These are phyloP conservation scores for Podospora pseudoanserina DNA, from an alignment of 495 filamentous ascomycete species.

Conservation along the genomic window DNA sequence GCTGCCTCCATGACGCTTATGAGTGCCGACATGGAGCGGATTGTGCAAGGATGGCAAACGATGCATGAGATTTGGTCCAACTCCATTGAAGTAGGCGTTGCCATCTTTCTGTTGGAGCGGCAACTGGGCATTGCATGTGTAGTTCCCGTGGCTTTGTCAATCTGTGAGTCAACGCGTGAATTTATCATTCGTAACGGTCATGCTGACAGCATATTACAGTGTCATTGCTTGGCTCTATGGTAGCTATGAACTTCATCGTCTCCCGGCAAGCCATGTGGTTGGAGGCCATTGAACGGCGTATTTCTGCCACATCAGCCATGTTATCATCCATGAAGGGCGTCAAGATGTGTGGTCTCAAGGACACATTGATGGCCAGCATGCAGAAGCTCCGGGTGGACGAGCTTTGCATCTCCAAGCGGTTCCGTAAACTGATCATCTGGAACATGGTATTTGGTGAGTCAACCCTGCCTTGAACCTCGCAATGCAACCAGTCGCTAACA, in stretches of 20 bases:
- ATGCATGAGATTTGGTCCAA: conserved; percentile 50
- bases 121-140: conserved; percentile 54
- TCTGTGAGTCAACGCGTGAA: conserved; percentile 33
- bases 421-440: conserved; percentile 46
- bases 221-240: conserved; percentile 27
- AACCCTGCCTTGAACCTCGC: neutral
- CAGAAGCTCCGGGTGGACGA: conserved; percentile 58
- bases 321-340: conserved; percentile 59
- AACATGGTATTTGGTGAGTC: conserved; percentile 31
- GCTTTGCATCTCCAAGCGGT: conserved; percentile 53
- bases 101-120: conserved; percentile 53
- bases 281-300: conserved; percentile 49
- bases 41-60: conserved; percentile 34
- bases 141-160: conserved; percentile 50
- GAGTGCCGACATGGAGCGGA: conserved; percentile 49
- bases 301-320: conserved; percentile 52
- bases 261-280: conserved; percentile 51
- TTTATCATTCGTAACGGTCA: neutral
- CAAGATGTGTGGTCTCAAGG: conserved; percentile 57
- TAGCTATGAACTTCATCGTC: conserved; percentile 45
- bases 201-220: conserved; percentile 11
- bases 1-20: conserved; percentile 59
- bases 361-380: conserved; percentile 40
- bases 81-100: conserved; percentile 49
- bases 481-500: conserved; percentile 7